Evolutionary conservation across 768 basidiomycete genomes (phyloP).

Genomic region (Boletus tomentosulus): DNA sequence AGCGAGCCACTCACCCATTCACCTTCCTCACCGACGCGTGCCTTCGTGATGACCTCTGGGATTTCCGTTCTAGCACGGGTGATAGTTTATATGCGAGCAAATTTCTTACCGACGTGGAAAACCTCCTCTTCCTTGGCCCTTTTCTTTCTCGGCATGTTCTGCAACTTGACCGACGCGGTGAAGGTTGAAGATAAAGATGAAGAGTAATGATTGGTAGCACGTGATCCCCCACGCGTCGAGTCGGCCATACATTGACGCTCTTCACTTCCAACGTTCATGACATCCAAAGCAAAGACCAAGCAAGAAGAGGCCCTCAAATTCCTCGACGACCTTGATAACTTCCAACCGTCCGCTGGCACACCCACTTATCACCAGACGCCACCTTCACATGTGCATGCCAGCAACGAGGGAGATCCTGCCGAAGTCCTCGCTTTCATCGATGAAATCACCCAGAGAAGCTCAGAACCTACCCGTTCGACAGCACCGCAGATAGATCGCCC

Average conservation of each 20-base stretch:
- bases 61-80: background rate
- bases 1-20: conserved; percentile 46
- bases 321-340: conserved; percentile 90
- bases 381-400: conserved; percentile 20
- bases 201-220: conserved; percentile 1
- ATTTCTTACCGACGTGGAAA: conserved; percentile 45
- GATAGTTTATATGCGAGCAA: background rate
- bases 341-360: conserved; percentile 42
- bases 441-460: conserved; percentile 90
- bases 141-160: conserved; percentile 25
- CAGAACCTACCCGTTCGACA: conserved; percentile 65
- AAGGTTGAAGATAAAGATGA: too few species aligned
- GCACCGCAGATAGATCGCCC: conserved; percentile 53
- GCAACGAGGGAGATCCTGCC: conserved; percentile 61
- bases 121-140: conserved; percentile 33
- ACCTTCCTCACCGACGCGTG: conserved; percentile 46
- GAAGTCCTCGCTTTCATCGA: conserved; percentile 92
- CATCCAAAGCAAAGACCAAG: conserved; percentile 63
- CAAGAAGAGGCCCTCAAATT: conserved; percentile 88
- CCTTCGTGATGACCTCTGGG: conserved; percentile 58
- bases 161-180: background rate
- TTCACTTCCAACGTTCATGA: conserved; percentile 22
- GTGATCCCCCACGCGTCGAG: conserved; percentile 11
- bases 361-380: conserved; percentile 24
- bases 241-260: background rate